phyloP scores from a whole-genome alignment of 1,284 basidiomycete genomes.

The Anthracocystis setariae region DNA sequence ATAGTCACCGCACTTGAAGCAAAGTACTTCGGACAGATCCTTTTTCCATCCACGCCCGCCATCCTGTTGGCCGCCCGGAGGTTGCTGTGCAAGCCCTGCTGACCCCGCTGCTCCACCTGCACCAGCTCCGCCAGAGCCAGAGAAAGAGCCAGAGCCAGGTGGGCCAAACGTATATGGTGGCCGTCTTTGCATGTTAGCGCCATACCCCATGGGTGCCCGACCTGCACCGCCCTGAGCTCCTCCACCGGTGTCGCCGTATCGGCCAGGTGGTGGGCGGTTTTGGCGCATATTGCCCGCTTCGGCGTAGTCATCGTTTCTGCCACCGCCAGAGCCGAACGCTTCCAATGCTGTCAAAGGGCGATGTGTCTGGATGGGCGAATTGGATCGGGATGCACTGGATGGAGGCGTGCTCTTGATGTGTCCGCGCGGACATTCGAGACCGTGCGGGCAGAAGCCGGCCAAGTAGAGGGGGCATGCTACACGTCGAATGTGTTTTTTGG shows the following conservation, averaged over 20 bases:
- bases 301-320: slow-evolving; percentile 27
- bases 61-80: slow-evolving; percentile 18
- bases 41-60: slow-evolving; percentile 39
- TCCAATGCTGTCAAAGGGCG: slow-evolving; percentile 61
- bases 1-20: slow-evolving; percentile 65
- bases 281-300: slow-evolving; percentile 25
- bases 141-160: slow-evolving; percentile 12
- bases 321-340: slow-evolving; percentile 54
- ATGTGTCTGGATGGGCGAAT: slow-evolving; percentile 63
- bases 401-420: slow-evolving; percentile 72
- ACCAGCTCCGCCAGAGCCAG: too few species aligned
- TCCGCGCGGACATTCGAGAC: slow-evolving; percentile 86
- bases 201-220: slow-evolving; percentile 9
- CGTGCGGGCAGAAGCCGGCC: slow-evolving; percentile 94
- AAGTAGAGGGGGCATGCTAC: slow-evolving; percentile 91
- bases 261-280: slow-evolving; percentile 23
- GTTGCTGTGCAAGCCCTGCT: slow-evolving; percentile 7
- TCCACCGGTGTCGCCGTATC: slow-evolving; percentile 18
- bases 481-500: slow-evolving; percentile 89
- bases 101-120: not conserved
- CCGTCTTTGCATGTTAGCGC: slow-evolving; percentile 17
- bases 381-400: slow-evolving; percentile 57
- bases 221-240: slow-evolving; percentile 4
- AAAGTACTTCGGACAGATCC: slow-evolving; percentile 60
- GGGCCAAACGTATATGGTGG: slow-evolving; percentile 4